Evolutionary conservation across 2,329 filamentous ascomycete genomes (phyloP), one percentile per base, ranked within the genome.

Genomic region (Trichoderma arundinaceum): DNA sequence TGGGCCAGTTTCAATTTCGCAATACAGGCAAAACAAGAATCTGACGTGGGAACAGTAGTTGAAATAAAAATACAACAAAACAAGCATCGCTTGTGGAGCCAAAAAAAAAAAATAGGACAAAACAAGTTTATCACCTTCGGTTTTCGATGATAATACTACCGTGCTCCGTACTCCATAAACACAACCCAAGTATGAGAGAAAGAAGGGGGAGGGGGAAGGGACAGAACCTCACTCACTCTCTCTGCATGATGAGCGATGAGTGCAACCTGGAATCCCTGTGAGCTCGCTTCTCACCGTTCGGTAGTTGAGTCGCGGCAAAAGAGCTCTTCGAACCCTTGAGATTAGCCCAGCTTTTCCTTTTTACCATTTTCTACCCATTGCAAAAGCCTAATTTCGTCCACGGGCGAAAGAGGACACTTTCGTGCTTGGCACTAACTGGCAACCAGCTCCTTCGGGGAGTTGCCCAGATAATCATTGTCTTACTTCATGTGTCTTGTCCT

Each of bases 371-470:
- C 17, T 38, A 10, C 35, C 52, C 52, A 17, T 38, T 8, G 7
- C 41, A 19, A 19, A 58, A 44, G 22, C 41, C 43, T 46, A 46
- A 35, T 46, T 35, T 9, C 9, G 5, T n/a, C 19, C 28, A 44
- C 39, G 19, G 53, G 15, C 53, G 10, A 44, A 33, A 17, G 39
- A 33, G 4, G 22, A 9, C 22, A 48, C 8, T 28, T 48, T 28
- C n/a, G n/a, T 48, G 12, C n/a, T 13, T 48, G 17, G 19, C 19
- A 28, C 13, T 7, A 19, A 6, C 19, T 48, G 19, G 52, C 52
- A 54, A 54, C 35, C 52, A 54, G 19, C 52, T 54, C 52, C 52
- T 54, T 54, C 35, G 17, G 52, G n/a, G 35, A 39, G 51, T 48
- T 48, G 44, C 44, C 48, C 28, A 51, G 28, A 49, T 22, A 49